These are phyloP conservation scores for Helicocarpus griseus DNA, from an alignment of 2,329 filamentous ascomycete genomes.

Conservation along the genomic window DNA sequence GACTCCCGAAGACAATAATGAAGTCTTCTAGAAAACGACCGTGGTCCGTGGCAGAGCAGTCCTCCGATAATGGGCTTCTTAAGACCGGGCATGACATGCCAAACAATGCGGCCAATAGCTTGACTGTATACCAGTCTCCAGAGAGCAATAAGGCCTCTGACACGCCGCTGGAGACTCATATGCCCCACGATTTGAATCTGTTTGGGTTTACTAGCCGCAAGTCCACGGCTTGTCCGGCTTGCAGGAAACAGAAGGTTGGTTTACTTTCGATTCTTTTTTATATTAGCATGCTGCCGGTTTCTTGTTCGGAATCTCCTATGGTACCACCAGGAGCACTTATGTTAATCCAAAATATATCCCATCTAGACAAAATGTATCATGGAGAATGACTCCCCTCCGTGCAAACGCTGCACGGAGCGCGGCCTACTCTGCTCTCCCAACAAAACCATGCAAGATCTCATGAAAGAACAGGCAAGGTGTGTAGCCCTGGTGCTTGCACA, in stretches of 20 bases:
- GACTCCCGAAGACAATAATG: conserved; percentile 1
- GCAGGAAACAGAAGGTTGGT: conserved; percentile 41
- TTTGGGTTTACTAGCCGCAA: conserved; percentile 23
- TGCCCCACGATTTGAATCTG: conserved; percentile 5
- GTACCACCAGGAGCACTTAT: not conserved
- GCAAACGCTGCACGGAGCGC: conserved; percentile 10
- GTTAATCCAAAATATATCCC: not conserved
- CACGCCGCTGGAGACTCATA: conserved; percentile 2
- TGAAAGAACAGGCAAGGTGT: conserved; percentile 9
- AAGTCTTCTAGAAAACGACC: conserved; percentile 8
- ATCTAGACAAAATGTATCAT: conserved; percentile 11
- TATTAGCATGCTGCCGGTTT: not conserved
- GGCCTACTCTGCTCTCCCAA: conserved; percentile 10
- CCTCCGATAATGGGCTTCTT: not conserved
- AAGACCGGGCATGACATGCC: not conserved
- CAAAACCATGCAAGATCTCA: conserved; percentile 10
- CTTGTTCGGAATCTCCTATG: not conserved
- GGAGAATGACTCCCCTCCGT: conserved; percentile 9
- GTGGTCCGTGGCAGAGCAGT: conserved; percentile 7
- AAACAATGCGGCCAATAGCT: not conserved
- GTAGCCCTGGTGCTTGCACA: not conserved
- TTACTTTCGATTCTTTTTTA: not conserved
- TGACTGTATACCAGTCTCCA: conserved; percentile 5
- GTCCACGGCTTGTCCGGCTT: conserved; percentile 40
- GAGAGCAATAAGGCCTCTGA: conserved; percentile 5